Evolutionary conservation across 371 early-diverging fungal genomes (phyloP).

Genomic region (Coemansia sp.): DNA sequence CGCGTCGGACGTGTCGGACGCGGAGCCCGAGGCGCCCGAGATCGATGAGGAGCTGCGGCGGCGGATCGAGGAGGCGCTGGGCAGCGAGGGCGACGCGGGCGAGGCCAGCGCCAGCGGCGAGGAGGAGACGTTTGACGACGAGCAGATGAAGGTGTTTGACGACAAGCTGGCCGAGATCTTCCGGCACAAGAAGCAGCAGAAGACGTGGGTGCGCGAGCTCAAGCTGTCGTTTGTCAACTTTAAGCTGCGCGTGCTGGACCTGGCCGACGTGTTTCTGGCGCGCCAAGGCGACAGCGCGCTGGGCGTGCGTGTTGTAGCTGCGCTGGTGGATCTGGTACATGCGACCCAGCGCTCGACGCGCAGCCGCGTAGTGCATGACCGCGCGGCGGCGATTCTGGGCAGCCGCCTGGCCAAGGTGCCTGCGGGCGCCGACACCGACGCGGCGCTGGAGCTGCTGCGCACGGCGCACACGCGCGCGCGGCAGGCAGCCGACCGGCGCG

Average conservation of each 20-base stretch:
- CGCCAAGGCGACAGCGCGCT: slow-evolving; percentile 71
- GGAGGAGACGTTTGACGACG: slow-evolving; percentile 77
- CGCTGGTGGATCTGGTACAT: slow-evolving; percentile 64
- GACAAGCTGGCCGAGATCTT: slow-evolving; percentile 89
- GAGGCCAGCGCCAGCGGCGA: slow-evolving; percentile 56
- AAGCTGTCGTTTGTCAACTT: slow-evolving; percentile 80
- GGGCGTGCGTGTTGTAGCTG: slow-evolving; percentile 66
- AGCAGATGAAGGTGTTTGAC: slow-evolving; percentile 90
- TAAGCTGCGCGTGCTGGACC: slow-evolving; percentile 82
- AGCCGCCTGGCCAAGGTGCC: slow-evolving; percentile 68
- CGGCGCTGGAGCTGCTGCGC: slow-evolving; percentile 59
- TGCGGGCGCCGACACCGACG: slow-evolving; percentile 54
- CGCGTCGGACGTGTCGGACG: slow-evolving; percentile 11
- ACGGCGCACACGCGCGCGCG: slow-evolving; percentile 70
- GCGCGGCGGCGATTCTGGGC: slow-evolving; percentile 62
- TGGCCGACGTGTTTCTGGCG: slow-evolving; percentile 73
- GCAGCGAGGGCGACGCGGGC: slow-evolving; percentile 59
- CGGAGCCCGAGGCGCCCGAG: slow-evolving; percentile 53
- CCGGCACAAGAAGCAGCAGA: slow-evolving; percentile 65
- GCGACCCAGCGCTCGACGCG: slow-evolving; percentile 57
- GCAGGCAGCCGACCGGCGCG: slow-evolving; percentile 35
- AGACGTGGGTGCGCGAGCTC: slow-evolving; percentile 58
- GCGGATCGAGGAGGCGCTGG: slow-evolving; percentile 46
- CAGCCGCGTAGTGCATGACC: slow-evolving; percentile 68
- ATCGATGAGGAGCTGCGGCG: slow-evolving; percentile 36